These are phyloP conservation scores for Phyllachora maydis DNA, from an alignment of 2,329 filamentous ascomycete genomes.

Conservation along the genomic window DNA sequence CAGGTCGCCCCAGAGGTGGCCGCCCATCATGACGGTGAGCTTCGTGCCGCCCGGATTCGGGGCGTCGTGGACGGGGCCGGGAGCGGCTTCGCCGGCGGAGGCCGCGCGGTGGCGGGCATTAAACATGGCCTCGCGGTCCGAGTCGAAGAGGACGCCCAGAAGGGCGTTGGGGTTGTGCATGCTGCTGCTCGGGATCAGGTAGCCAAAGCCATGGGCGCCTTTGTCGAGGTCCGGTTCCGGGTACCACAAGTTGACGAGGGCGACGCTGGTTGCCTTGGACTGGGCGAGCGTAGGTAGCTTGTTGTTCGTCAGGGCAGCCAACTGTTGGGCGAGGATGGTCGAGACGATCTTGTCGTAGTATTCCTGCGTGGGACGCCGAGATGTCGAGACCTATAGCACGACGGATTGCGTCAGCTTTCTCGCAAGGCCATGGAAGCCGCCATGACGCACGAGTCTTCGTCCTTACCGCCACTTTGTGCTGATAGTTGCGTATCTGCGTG, in stretches of 20 bases:
- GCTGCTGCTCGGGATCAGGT: slow-evolving; percentile 59
- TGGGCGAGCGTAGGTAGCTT: slow-evolving; percentile 25
- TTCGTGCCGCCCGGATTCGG: slow-evolving; percentile 55
- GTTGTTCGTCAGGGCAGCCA: slow-evolving; percentile 15
- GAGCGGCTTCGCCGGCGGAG: background rate
- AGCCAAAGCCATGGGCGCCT: slow-evolving; percentile 60
- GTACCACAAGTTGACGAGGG: slow-evolving; percentile 86
- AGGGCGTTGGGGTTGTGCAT: slow-evolving; percentile 12
- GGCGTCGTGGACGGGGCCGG: slow-evolving; percentile 24
- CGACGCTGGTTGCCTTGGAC: slow-evolving; percentile 56
- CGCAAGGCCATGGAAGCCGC: background rate
- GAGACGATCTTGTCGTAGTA: slow-evolving; percentile 40
- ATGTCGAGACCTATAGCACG: slow-evolving; percentile 3
- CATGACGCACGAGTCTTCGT: background rate
- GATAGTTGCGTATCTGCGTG: no score
- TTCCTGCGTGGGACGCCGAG: slow-evolving; percentile 4
- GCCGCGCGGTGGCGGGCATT: slow-evolving; percentile 6
- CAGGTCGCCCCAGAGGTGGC: slow-evolving; percentile 63
- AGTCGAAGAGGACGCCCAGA: slow-evolving; percentile 86
- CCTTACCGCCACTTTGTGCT: slow-evolving; percentile 22
- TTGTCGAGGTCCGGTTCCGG: slow-evolving; percentile 36
- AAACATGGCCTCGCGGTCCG: slow-evolving; percentile 31
- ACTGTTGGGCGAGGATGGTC: slow-evolving; percentile 31
- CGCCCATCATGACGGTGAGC: slow-evolving; percentile 84
- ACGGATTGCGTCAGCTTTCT: no score